Evolutionary conservation across 139 green algal species (phyloP).

Genomic region (Bryopsis sp.): DNA sequence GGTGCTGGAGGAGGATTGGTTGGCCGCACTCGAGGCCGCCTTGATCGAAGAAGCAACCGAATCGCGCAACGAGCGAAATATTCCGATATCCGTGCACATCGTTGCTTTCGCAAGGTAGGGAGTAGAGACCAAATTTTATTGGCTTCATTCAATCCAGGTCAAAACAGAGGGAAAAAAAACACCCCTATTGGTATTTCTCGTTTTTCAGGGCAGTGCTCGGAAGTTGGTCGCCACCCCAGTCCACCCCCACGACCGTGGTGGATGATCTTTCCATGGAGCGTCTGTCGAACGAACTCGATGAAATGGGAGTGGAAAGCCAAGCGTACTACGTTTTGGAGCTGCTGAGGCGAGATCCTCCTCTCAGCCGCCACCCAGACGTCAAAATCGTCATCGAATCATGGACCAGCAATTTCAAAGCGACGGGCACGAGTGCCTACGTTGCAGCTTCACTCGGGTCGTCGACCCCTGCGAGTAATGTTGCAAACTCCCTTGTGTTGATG

Average conservation of each 20-base stretch:
- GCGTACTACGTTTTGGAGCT: constrained; percentile 7
- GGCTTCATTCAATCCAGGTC: no score
- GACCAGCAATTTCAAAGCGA: constrained; percentile 22
- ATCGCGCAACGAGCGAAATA: no score
- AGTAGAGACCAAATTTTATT: no score
- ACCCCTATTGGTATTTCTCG: no score
- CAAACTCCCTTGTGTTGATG: constrained; percentile 25
- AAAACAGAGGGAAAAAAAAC: no score
- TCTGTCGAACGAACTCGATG: background rate
- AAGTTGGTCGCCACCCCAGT: constrained; percentile 4
- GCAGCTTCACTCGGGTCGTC: constrained; percentile 7
- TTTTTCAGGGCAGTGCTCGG: background rate
- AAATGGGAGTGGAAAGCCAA: constrained; percentile 7
- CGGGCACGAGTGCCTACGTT: constrained; percentile 43
- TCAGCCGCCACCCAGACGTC: background rate
- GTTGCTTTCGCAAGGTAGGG: no score
- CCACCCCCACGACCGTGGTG: background rate
- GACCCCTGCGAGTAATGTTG: constrained; percentile 16
- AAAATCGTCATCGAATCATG: background rate
- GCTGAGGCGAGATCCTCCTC: background rate
- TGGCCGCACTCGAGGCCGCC: no score
- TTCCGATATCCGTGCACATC: no score
- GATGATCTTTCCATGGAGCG: constrained; percentile 16
- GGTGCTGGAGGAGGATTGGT: no score
- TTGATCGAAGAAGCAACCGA: no score